These are phyloP conservation scores for Termitomyces sp. DNA, from an alignment of 768 basidiomycete genomes.

Conservation along the genomic window DNA sequence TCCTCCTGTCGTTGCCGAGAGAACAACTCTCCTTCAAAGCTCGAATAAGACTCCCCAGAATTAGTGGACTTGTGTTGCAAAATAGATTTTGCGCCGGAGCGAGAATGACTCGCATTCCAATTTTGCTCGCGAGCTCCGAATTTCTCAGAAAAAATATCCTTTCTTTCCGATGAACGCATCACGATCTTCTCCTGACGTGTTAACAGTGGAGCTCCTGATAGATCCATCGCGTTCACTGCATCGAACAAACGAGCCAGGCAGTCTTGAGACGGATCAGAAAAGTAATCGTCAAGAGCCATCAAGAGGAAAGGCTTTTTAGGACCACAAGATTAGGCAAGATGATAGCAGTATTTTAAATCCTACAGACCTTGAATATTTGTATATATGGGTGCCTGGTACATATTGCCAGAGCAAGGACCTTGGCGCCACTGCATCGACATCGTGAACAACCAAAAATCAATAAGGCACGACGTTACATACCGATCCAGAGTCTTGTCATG, in stretches of 20 bases:
- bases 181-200: slow-evolving; percentile 82
- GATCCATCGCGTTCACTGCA: slow-evolving; percentile 88
- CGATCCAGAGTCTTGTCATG: slow-evolving; percentile 79
- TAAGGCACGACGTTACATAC: slow-evolving; percentile 32
- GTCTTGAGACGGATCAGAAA: slow-evolving; percentile 82
- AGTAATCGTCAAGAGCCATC: slow-evolving; percentile 94
- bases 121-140: slow-evolving; percentile 34
- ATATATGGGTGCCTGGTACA: slow-evolving; percentile 92
- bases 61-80: slow-evolving; percentile 43
- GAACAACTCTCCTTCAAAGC: slow-evolving; percentile 66
- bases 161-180: slow-evolving; percentile 85
- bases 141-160: slow-evolving; percentile 89
- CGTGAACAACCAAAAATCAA: neutral
- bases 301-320: slow-evolving; percentile 77
- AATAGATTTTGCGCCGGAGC: slow-evolving; percentile 20
- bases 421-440: slow-evolving; percentile 63
- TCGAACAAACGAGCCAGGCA: slow-evolving; percentile 89
- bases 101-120: slow-evolving; percentile 20
- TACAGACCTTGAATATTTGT: slow-evolving; percentile 84
- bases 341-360: neutral
- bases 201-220: slow-evolving; percentile 71
- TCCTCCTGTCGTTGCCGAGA: slow-evolving; percentile 36
- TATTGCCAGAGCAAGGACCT: slow-evolving; percentile 92
- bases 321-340: neutral
- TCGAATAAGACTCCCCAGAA: slow-evolving; percentile 59